Conservation (phyloP, 139 green algal genomes). For the Zygnema circumcarinatum region DNA sequence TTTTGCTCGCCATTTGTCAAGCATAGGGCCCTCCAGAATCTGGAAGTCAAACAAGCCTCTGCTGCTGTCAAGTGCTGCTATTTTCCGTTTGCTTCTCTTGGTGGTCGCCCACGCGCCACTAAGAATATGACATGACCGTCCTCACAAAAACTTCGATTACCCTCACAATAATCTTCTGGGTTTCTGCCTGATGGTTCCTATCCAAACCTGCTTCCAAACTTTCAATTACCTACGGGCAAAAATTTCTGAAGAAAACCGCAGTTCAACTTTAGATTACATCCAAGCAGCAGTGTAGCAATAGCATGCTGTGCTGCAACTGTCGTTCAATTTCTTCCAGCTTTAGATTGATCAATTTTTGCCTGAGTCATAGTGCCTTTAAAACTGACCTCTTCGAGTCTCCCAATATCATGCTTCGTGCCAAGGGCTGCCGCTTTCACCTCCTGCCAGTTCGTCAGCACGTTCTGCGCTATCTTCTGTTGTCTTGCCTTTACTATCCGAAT, state of each 20-base stretch:
- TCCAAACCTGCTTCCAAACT: too few species aligned
- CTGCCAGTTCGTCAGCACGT: constrained; percentile 23
- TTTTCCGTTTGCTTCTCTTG: background rate
- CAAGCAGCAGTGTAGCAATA: too few species aligned
- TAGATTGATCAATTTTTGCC: too few species aligned
- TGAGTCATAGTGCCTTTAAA: too few species aligned
- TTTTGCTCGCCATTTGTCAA: constrained; percentile 41
- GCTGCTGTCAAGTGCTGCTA: background rate
- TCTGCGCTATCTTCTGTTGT: background rate
- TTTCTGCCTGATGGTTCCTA: too few species aligned
- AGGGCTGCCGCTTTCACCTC: constrained; percentile 55
- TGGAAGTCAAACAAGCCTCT: constrained; percentile 28
- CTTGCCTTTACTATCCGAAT: background rate
- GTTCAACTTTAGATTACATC: too few species aligned
- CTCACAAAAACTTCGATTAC: constrained; percentile 3
- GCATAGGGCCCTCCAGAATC: constrained; percentile 60
- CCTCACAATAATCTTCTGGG: background rate
- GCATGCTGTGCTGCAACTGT: too few species aligned
- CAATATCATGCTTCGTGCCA: constrained; percentile 31
- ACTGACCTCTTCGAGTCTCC: constrained; percentile 29
- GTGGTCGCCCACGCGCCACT: background rate
- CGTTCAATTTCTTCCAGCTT: too few species aligned
- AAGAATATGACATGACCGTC: background rate
- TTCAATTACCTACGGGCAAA: too few species aligned
- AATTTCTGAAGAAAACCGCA: too few species aligned